Evolutionary conservation across 805 yeast species (phyloP), one percentile per base, ranked within the genome.

Genomic region (Scheffersomyces lignosus): DNA sequence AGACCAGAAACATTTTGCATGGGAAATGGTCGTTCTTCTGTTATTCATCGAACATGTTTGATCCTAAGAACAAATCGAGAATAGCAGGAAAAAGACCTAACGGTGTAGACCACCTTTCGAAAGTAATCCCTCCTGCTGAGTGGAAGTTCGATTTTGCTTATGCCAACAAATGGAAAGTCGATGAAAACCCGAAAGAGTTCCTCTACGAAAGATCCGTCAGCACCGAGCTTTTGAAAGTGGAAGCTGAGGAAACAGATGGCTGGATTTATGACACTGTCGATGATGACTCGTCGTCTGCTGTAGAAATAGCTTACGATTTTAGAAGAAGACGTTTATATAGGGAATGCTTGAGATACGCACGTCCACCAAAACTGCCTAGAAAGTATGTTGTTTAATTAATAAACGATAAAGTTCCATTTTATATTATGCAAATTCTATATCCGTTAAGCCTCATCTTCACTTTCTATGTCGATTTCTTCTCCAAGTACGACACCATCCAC

Each of bases 91-190:
- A 72, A 38, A 70, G 77, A 8, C 96, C 96, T 1, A 71, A 73
- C 2, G 95, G 95, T 0, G 78, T 78, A 0, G 56, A 64, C 14
- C 61, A 62, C 23, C 52, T 89, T 15, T 62, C 67, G 2, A 78
- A 79, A 15, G 77, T 89, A 1, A 47, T 53, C 18, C 81, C 95
- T 1, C 96, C 96, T 1, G 44, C 53, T 8, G 81, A 80, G 10
- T 89, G 96, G 96, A 68, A 70, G 40, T 89, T 80, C 55, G 81
- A 77, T 40, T 61, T 59, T 45, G 69, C 64, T 4, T 59, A 62
- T 18, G 75, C 73, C 18, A 71, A 74, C 29, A 64, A 66, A 8
- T 89, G 96, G 96, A 60, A 59, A 33, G 64, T 81, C 10, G 96
- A 88, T 50, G 48, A 51, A 12, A 57, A 75, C 28, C 80, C 83